Percentiles rank a stretch among this genome's conserved stretches.
Evolutionary conservation across 192 early-diverging fungal species (phyloP).

Genomic region (Pilaira anomala): DNA sequence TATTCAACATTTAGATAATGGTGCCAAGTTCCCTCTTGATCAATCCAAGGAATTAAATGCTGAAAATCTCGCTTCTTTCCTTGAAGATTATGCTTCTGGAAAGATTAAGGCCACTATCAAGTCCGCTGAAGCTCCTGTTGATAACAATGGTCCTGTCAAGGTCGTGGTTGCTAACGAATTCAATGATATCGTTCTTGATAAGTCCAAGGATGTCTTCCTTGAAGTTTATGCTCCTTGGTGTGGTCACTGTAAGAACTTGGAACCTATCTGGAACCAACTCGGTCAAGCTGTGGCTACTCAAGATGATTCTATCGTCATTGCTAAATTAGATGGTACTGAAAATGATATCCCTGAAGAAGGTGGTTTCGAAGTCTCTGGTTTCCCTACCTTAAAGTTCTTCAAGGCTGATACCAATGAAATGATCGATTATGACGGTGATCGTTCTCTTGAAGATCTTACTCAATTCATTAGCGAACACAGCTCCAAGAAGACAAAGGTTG

Average conservation of each 20-base stretch:
- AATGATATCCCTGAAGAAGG: slow-evolving; percentile 82
- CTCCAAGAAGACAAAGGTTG: slow-evolving; percentile 39
- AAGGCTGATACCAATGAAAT: slow-evolving; percentile 79
- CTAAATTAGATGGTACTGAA: slow-evolving; percentile 94
- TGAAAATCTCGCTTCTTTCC: slow-evolving; percentile 58
- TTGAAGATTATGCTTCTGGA: slow-evolving; percentile 62
- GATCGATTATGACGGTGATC: slow-evolving; percentile 82
- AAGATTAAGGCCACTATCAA: slow-evolving; percentile 76
- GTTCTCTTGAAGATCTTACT: slow-evolving; percentile 71
- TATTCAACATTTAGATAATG: slow-evolving; percentile 72
- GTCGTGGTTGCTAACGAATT: slow-evolving; percentile 85
- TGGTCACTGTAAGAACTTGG: slow-evolving; percentile 74
- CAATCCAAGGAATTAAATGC: slow-evolving; percentile 64
- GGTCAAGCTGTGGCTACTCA: slow-evolving; percentile 49
- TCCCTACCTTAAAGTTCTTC: slow-evolving; percentile 93
- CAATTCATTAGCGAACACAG: slow-evolving; percentile 79
- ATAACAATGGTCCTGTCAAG: slow-evolving; percentile 87
- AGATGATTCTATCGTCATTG: slow-evolving; percentile 49
- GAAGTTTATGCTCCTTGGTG: slow-evolving; percentile 94
- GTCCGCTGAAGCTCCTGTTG: slow-evolving; percentile 76
- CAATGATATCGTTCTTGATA: slow-evolving; percentile 80
- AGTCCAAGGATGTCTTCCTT: slow-evolving; percentile 85
- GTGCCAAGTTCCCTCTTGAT: slow-evolving; percentile 84
- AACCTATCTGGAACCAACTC: slow-evolving; percentile 83
- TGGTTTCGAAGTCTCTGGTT: slow-evolving; percentile 77